Percentiles rank a stretch among this genome's conserved stretches.
phyloP scores from a whole-genome alignment of 352 stramenopile genomes.

The Salisapilia sapeloensis region DNA sequence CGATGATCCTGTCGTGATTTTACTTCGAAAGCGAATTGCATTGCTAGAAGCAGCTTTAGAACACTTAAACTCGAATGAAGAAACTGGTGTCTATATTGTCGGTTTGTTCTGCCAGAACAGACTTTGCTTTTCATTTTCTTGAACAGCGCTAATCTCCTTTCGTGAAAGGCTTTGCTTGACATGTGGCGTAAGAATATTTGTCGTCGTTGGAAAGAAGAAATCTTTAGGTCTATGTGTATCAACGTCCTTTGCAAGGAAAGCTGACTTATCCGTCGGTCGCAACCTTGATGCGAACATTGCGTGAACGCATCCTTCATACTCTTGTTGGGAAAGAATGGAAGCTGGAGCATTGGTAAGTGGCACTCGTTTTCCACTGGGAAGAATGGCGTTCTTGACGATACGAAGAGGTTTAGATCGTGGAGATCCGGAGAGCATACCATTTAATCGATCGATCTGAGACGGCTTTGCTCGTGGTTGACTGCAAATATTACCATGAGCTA shows the following conservation, averaged over 20 bases:
- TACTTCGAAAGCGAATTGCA: constrained; percentile 21
- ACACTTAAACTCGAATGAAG: constrained; percentile 9
- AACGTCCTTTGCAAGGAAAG: constrained; percentile 17
- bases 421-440: constrained; percentile 43
- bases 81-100: not conserved
- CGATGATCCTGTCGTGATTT: constrained; percentile 16
- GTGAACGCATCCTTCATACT: constrained; percentile 30
- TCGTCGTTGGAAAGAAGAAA: constrained; percentile 43
- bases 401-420: constrained; percentile 42
- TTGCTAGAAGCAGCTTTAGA: constrained; percentile 23
- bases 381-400: constrained; percentile 56
- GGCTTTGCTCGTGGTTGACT: constrained; percentile 23
- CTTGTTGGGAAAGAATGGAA: constrained; percentile 50
- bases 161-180: constrained; percentile 44
- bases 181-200: constrained; percentile 25
- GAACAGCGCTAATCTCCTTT: constrained; percentile 20
- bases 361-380: constrained; percentile 61
- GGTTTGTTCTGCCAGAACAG: constrained; percentile 15
- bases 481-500: constrained; percentile 74
- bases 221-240: constrained; percentile 20
- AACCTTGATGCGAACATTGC: constrained; percentile 32
- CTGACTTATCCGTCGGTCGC: constrained; percentile 11
- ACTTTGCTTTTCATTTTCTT: constrained; percentile 14
- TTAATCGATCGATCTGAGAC: constrained; percentile 60
- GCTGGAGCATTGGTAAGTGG: constrained; percentile 35